A percentile compares a stretch with the other conserved stretches of the same genome.
Conservation (phyloP, 441 rosid genomes). For the Euphorbia corollata region DNA sequence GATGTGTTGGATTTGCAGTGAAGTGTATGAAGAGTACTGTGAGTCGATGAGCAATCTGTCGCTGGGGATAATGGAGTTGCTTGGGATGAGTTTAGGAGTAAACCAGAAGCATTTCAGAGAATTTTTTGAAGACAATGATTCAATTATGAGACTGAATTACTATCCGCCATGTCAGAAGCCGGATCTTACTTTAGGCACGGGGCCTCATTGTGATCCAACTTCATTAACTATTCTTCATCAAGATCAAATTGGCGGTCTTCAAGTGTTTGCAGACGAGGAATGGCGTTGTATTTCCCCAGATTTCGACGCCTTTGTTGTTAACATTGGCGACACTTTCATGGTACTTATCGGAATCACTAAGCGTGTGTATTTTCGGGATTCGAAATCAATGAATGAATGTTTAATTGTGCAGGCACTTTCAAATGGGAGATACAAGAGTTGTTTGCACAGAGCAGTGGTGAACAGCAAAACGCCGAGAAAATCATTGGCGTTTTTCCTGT, state of each 20-base stretch:
- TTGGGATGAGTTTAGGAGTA: constrained; percentile 70
- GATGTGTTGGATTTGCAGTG: constrained; percentile 29
- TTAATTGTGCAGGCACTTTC: constrained; percentile 58
- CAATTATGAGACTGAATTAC: constrained; percentile 92
- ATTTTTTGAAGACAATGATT: constrained; percentile 73
- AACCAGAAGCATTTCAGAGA: constrained; percentile 43
- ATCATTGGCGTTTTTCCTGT: constrained; percentile 88
- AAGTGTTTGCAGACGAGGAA: constrained; percentile 71
- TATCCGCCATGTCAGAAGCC: constrained; percentile 96
- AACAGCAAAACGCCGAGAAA: constrained; percentile 65
- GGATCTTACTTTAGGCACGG: constrained; percentile 87
- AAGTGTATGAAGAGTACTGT: constrained; percentile 71
- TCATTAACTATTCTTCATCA: constrained; percentile 96
- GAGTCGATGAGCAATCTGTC: constrained; percentile 77
- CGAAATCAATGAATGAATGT: no score
- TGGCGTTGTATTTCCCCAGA: constrained; percentile 83
- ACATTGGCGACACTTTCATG: constrained; percentile 98
- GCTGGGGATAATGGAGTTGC: constrained; percentile 81
- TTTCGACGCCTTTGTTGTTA: constrained; percentile 71
- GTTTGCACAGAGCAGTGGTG: constrained; percentile 91
- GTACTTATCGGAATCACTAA: constrained; percentile 28
- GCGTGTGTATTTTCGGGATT: no score
- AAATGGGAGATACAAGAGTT: constrained; percentile 78
- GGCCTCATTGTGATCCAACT: constrained; percentile 98
- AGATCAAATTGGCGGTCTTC: constrained; percentile 86